Evolutionary conservation across 2,329 filamentous ascomycete genomes (phyloP).

Genomic region (Stachybotrys echinatus): DNA sequence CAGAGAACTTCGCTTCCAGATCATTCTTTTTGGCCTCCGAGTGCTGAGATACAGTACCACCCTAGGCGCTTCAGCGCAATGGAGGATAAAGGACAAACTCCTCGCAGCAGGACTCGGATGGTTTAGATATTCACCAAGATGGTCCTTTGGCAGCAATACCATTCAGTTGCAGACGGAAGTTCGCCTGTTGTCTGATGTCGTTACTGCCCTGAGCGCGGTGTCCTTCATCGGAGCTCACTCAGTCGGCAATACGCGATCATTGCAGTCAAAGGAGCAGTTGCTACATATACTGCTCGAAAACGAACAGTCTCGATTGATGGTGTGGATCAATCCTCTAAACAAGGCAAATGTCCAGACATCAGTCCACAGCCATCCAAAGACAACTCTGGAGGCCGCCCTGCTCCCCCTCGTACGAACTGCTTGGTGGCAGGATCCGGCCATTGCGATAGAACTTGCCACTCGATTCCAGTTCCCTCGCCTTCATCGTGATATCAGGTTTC

Average conservation of each 20-base stretch:
- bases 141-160: slow-evolving; percentile 94
- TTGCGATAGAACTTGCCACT: slow-evolving; percentile 79
- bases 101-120: slow-evolving; percentile 81
- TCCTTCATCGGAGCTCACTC: slow-evolving; percentile 51
- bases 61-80: slow-evolving; percentile 58
- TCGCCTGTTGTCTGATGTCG: slow-evolving; percentile 72
- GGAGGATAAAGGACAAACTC: slow-evolving; percentile 83
- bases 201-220: slow-evolving; percentile 59
- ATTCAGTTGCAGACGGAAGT: slow-evolving; percentile 92
- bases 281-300: slow-evolving; percentile 75
- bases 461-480: slow-evolving; percentile 75
- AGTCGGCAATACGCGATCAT: slow-evolving; percentile 53
- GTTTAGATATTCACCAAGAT: slow-evolving; percentile 79
- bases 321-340: slow-evolving; percentile 83
- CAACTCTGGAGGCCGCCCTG: slow-evolving; percentile 39
- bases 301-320: slow-evolving; percentile 75
- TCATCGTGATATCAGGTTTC: slow-evolving; percentile 68
- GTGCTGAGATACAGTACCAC: slow-evolving; percentile 70
- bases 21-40: slow-evolving; percentile 75
- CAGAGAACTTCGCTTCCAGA: slow-evolving; percentile 85
- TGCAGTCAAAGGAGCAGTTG: slow-evolving; percentile 79
- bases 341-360: slow-evolving; percentile 39
- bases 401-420: slow-evolving; percentile 69
- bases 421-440: slow-evolving; percentile 77
- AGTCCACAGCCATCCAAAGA: slow-evolving; percentile 33